Base-by-base conservation (phyloP, 2,329 filamentous ascomycete species). In the Fusarium decemcellulare region DNA sequence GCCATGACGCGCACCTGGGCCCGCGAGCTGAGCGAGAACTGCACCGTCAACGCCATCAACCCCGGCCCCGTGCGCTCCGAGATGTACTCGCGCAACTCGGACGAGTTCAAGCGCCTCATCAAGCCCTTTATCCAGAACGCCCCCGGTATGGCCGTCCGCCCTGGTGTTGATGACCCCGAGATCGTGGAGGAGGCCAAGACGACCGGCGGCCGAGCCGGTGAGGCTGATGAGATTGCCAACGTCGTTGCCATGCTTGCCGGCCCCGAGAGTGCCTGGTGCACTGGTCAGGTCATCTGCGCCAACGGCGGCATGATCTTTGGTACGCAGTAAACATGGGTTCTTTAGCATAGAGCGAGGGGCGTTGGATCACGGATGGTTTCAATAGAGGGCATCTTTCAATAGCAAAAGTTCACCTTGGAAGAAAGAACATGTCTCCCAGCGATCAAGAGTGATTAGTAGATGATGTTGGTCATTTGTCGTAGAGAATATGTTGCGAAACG, bases 1-100 rank as follows among this genome's bases (percentile, higher is more conserved):
- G 85, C 85, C 67, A 86, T 87, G 83, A 86, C 84, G 40, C 83
- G 86, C 53, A 85, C 83, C 6, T 88, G 86, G 86, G 80, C 85
- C 1, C 82, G 85, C 53, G 86, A 88, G 78, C 81, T 88, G 16
- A 77, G 82, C 60, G 85, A 87, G 79, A 76, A 79, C 53, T 79
- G 79, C 65, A 88, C 86, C 37, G 85, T 87, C 57, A 88, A 88
- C 73, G 81, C 84, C 58, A 75, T 88, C 67, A 87, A 87, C 78
- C 86, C 86, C 4, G 86, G 86, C 1, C 85, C 86, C 7, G 84
- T 87, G n/a, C 78, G 82, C 65, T 84, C 81, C 4, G 80, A 80
- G 42, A 84, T 86, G 85, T 87, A 86, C 74, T 74, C 73, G 14
- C 71, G 72, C 50, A 75, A 75, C 65, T 63, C 73, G 36, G 73